Conservation (phyloP, 2,329 filamentous ascomycete species). For the Escovopsis weberi region DNA sequence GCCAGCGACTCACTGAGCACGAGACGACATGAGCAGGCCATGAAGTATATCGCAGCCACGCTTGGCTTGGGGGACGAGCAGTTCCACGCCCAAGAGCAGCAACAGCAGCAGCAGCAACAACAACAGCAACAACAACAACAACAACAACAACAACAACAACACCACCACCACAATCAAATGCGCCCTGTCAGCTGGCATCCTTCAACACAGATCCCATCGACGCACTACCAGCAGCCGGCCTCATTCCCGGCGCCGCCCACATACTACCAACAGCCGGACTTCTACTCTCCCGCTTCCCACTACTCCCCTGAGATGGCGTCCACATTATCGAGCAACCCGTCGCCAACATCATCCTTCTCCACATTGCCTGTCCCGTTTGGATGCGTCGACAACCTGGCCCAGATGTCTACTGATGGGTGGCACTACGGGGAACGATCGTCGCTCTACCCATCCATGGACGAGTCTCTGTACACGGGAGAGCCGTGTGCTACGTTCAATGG, state of each 20-base stretch:
- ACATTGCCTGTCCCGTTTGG: constrained; percentile 35
- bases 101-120: too few species aligned
- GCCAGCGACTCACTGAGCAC: constrained; percentile 34
- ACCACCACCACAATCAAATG: constrained; percentile 17
- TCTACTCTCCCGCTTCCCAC: constrained; percentile 26
- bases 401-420: constrained; percentile 26
- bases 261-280: constrained; percentile 26
- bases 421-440: constrained; percentile 16
- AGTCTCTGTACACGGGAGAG: constrained; percentile 13
- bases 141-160: too few species aligned
- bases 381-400: constrained; percentile 22
- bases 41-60: constrained; percentile 19
- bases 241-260: constrained; percentile 22
- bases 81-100: constrained; percentile 3
- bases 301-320: constrained; percentile 35
- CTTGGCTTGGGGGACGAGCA: constrained; percentile 5
- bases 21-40: constrained; percentile 30
- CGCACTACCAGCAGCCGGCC: constrained; percentile 22
- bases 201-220: constrained; percentile 34
- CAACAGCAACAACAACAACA: too few species aligned
- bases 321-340: constrained; percentile 43
- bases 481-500: constrained; percentile 16
- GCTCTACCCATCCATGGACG: constrained; percentile 12
- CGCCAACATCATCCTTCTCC: constrained; percentile 40
- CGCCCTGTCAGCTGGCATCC: constrained; percentile 69